These are phyloP conservation scores for Monosporozyma siamensis DNA, from an alignment of 805 yeast species.

Conservation along the genomic window DNA sequence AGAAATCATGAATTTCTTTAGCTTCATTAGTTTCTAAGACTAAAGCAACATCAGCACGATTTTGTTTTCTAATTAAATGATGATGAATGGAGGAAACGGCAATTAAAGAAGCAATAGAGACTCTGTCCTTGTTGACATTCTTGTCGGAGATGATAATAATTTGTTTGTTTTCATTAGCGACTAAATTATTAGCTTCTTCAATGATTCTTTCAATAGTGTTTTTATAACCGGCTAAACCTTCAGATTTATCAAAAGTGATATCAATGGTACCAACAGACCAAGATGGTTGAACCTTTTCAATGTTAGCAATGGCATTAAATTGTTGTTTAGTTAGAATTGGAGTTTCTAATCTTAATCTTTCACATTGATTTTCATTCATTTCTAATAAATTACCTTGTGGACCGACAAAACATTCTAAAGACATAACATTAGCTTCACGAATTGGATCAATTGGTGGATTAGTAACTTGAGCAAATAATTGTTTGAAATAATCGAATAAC, in stretches of 20 bases:
- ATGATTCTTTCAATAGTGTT: conserved; percentile 80
- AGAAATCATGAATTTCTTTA: conserved; percentile 92
- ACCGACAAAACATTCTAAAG: conserved; percentile 91
- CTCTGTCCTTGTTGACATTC: conserved; percentile 46
- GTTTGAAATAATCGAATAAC: conserved; percentile 88
- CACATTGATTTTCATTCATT: conserved; percentile 87
- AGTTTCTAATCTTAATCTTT: conserved; percentile 70
- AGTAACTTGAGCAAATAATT: conserved; percentile 95
- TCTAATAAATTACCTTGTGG: conserved; percentile 94
- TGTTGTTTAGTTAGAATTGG: conserved; percentile 74
- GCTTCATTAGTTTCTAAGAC: conserved; percentile 94
- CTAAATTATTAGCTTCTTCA: conserved; percentile 76
- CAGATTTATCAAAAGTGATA: conserved; percentile 75
- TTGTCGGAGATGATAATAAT: conserved; percentile 72
- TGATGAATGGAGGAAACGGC: conserved; percentile 98
- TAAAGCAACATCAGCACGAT: conserved; percentile 89
- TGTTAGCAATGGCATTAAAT: conserved; percentile 62
- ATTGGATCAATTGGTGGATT: conserved; percentile 99
- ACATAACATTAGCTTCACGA: conserved; percentile 94
- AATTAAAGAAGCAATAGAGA: conserved; percentile 77
- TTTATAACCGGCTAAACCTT: conserved; percentile 80
- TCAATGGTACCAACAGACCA: conserved; percentile 82
- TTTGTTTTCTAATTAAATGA: conserved; percentile 89
- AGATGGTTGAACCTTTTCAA: conserved; percentile 66
- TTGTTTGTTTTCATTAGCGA: conserved; percentile 56